A percentile compares a stretch with the other conserved stretches of the same genome.
Evolutionary conservation across 164 flowering plant genomes (phyloP).

Genomic region (Sextonia rubra): DNA sequence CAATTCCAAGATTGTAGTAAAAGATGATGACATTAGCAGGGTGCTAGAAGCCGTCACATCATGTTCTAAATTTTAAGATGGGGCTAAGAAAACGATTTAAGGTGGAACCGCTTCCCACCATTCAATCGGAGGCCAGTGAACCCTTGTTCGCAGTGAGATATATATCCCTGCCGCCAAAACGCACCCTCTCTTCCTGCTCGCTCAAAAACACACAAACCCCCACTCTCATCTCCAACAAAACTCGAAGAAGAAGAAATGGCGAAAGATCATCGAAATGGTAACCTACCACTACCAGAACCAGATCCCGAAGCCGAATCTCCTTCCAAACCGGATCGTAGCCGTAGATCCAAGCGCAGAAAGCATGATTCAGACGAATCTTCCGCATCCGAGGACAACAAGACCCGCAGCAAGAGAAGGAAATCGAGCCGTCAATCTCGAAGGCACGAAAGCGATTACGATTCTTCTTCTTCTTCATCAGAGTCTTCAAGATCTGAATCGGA

Average conservation of each 20-base stretch:
- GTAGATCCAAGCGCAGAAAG: slow-evolving; percentile 26
- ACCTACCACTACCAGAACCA: slow-evolving; percentile 6
- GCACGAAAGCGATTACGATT: slow-evolving; percentile 12
- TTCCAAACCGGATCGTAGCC: slow-evolving; percentile 14
- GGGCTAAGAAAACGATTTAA: too few species aligned
- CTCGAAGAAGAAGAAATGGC: slow-evolving; percentile 26
- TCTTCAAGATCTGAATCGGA: slow-evolving; percentile 14
- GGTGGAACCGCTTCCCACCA: too few species aligned
- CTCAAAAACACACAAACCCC: too few species aligned
- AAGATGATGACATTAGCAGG: too few species aligned
- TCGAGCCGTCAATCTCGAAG: slow-evolving; percentile 4
- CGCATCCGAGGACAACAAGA: slow-evolving; percentile 6
- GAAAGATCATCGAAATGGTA: slow-evolving; percentile 28
- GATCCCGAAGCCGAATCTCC: slow-evolving; percentile 13
- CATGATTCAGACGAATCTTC: slow-evolving; percentile 5
- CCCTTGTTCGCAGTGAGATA: too few species aligned
- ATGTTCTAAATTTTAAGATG: too few species aligned
- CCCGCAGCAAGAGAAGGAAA: slow-evolving; percentile 1
- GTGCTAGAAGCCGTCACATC: too few species aligned
- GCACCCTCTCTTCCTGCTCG: background rate
- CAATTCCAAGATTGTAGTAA: too few species aligned
- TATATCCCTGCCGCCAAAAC: background rate
- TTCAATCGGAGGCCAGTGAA: too few species aligned
- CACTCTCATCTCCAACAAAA: too few species aligned
- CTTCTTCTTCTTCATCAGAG: slow-evolving; percentile 9